Conservation (phyloP, 306 rosid species). For the Quercus glauca region DNA sequence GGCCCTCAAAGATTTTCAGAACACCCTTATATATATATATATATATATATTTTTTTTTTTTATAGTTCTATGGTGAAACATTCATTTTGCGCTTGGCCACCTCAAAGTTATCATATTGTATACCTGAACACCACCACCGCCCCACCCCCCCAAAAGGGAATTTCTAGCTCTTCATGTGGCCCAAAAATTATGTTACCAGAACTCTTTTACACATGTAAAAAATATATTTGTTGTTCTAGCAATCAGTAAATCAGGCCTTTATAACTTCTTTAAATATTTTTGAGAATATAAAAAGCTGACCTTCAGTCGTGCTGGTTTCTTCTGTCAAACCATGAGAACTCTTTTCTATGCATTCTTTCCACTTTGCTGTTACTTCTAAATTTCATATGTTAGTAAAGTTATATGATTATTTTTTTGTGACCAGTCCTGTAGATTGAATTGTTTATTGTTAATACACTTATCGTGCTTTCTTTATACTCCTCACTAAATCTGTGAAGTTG, state of each 20-base stretch:
- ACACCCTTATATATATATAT: neutral
- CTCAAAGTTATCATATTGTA: neutral
- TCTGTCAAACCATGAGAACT: neutral
- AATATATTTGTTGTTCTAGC: neutral
- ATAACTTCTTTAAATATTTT: neutral
- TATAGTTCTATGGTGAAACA: neutral
- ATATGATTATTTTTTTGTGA: neutral
- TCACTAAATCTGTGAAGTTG: constrained; percentile 24
- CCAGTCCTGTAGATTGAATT: neutral
- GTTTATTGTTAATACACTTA: neutral
- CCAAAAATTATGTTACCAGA: neutral
- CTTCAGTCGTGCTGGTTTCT: neutral
- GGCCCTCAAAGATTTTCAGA: neutral
- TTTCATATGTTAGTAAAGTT: neutral
- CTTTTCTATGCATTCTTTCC: neutral
- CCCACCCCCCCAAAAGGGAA: neutral
- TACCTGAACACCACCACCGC: too few relatives aligned
- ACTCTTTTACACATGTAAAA: neutral
- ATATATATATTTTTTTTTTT: too few relatives aligned
- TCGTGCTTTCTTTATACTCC: constrained; percentile 18
- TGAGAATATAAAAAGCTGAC: neutral
- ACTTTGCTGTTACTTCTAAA: neutral
- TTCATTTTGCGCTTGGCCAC: neutral
- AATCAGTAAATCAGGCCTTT: neutral
- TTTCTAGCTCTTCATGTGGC: neutral